Evolutionary conservation across 108 stramenopile genomes (phyloP).

Genomic region (Discostella stelligeroides): DNA sequence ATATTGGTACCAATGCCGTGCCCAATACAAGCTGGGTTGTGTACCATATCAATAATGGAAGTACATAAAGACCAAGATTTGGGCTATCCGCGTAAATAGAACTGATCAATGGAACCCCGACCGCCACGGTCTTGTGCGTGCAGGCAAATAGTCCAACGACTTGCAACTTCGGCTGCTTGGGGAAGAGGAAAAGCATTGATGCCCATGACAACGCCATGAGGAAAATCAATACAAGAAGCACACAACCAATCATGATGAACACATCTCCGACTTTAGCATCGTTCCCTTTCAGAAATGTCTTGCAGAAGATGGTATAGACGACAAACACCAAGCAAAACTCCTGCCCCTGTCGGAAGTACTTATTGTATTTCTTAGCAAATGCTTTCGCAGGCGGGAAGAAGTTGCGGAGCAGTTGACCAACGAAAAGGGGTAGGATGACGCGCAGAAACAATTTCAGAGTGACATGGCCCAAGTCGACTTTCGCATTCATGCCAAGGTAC

Average conservation of each 20-base stretch:
- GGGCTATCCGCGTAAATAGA: slow-evolving; percentile 64
- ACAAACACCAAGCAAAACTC: slow-evolving; percentile 61
- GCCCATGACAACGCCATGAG: slow-evolving; percentile 61
- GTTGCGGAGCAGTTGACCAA: slow-evolving; percentile 64
- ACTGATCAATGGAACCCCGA: slow-evolving; percentile 75
- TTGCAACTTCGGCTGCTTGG: slow-evolving; percentile 45
- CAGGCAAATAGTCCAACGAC: slow-evolving; percentile 73
- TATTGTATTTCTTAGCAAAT: slow-evolving; percentile 56
- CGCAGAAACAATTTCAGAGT: slow-evolving; percentile 57
- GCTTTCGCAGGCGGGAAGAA: slow-evolving; percentile 35
- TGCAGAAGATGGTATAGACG: slow-evolving; percentile 71
- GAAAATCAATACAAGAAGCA: slow-evolving; percentile 36
- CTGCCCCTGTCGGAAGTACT: slow-evolving; percentile 54
- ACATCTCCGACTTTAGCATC: slow-evolving; percentile 40
- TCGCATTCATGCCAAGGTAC: slow-evolving; percentile 51
- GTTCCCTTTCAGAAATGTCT: slow-evolving; percentile 46
- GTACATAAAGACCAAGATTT: slow-evolving; percentile 54
- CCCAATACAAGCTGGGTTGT: slow-evolving; percentile 68
- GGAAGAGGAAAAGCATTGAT: slow-evolving; percentile 45
- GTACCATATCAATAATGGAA: slow-evolving; percentile 78
- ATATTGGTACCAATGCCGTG: slow-evolving; percentile 48
- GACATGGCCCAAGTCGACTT: slow-evolving; percentile 50
- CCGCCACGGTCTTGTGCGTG: slow-evolving; percentile 68
- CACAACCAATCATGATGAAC: slow-evolving; percentile 56
- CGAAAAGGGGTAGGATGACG: slow-evolving; percentile 58